Evolutionary conservation across 345 rosid genomes (phyloP), one percentile per base, ranked within the genome.

Genomic region (Eucalyptus cloeziana): DNA sequence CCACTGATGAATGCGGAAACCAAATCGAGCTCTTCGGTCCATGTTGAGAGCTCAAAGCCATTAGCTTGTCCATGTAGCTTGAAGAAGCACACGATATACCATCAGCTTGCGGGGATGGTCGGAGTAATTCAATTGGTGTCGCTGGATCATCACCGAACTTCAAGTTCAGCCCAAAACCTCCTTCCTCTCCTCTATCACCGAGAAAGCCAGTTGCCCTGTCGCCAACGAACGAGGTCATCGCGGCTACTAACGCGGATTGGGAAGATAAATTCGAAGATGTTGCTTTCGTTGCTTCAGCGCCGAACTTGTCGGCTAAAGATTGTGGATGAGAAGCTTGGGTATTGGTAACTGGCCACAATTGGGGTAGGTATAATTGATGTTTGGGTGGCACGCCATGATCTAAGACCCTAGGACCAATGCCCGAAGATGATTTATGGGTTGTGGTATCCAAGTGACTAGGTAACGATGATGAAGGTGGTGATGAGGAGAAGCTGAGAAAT

Each of bases 401-500:
- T 40, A 89, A 54, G 62, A 71, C 45, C 27, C 50, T 64, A 83
- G 51, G 79, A 81, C 54, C 51, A 71, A 49, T 17, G 60, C 44
- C 58, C 64, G 3, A 49, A 51, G 87, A 31, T 86, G 87, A 51
- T 49, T 51, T 27, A 12, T 15, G 22, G 44, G 69, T 56, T 37
- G 24, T 54, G 71, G 56, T 16, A 40, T 45, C 80, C 2, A 71
- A 89, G 76, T 30, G 67, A 64, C 83, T 10, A 27, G 45, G 24
- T 15, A 10, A 37, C 10, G 83, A 16, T 56, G 88, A 50, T 30
- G 88, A 31, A 5, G 88, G 54, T 40, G 88, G 60, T 44, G 92
- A 87, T 31, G 88, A 85, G 51, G 90, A 89, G 89, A 95, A 94
- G 92, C 89, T 92, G 90, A 93, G 92, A 89, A 87, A 87, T 16